phyloP scores from a whole-genome alignment of 1,139 yeast genomes.

The Kurtzmaniella quercitrusa region DNA sequence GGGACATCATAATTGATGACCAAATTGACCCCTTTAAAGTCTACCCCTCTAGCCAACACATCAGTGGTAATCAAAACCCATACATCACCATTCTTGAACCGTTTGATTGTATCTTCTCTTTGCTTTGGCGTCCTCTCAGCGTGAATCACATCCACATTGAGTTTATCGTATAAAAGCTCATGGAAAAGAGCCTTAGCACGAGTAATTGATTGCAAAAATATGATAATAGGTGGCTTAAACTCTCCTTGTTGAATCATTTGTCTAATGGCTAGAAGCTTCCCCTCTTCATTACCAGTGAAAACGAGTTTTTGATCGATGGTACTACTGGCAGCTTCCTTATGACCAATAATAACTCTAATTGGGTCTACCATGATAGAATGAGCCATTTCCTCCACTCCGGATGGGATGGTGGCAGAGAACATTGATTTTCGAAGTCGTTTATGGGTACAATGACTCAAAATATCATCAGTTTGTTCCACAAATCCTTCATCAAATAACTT shows the following conservation, averaged over 20 bases:
- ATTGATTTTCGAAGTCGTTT: conserved; percentile 61
- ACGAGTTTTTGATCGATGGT: conserved; percentile 80
- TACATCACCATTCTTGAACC: conserved; percentile 82
- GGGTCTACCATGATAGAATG: conserved; percentile 81
- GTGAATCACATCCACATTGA: conserved; percentile 93
- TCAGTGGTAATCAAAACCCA: conserved; percentile 98
- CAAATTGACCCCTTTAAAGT: conserved; percentile 90
- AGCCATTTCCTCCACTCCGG: conserved; percentile 88
- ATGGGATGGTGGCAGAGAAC: conserved; percentile 94
- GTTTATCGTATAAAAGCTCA: conserved; percentile 82
- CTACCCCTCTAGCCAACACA: conserved; percentile 94
- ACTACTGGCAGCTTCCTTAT: conserved; percentile 86
- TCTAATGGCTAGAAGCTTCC: conserved; percentile 85
- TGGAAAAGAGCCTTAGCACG: conserved; percentile 95
- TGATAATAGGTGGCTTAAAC: conserved; percentile 87
- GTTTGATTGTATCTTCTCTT: conserved; percentile 78
- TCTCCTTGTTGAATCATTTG: conserved; percentile 84
- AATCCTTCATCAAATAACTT: conserved; percentile 87
- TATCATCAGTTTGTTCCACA: conserved; percentile 85
- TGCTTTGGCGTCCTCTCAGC: conserved; percentile 91
- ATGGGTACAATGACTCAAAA: conserved; percentile 63
- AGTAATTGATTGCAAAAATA: conserved; percentile 85
- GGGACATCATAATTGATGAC: conserved; percentile 98
- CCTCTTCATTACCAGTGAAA: conserved; percentile 92
- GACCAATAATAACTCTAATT: conserved; percentile 84